A percentile compares a stretch with the other conserved stretches of the same genome.
phyloP scores from a whole-genome alignment of 495 filamentous ascomycete species.

The Trichoderma erinaceum region DNA sequence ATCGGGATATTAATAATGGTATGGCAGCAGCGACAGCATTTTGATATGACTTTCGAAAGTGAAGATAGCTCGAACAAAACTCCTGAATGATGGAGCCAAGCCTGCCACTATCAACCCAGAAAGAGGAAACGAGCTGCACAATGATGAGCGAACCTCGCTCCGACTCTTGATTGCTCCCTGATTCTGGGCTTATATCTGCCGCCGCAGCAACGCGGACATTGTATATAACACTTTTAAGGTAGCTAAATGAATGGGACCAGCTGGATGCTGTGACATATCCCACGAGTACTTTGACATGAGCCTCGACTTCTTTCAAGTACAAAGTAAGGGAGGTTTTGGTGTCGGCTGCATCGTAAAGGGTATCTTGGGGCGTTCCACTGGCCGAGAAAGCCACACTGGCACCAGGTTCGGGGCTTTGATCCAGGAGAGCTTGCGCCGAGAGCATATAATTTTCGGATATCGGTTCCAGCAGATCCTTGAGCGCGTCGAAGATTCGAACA shows the following conservation, averaged over 20 bases:
- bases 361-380: constrained; percentile 35
- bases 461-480: constrained; percentile 40
- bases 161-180: constrained; percentile 31
- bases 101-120: constrained; percentile 56
- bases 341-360: constrained; percentile 17
- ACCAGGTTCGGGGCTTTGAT: constrained; percentile 25
- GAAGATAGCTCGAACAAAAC: constrained; percentile 55
- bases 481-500: constrained; percentile 35
- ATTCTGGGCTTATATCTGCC: neutral
- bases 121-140: constrained; percentile 48
- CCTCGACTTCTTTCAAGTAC: constrained; percentile 34
- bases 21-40: constrained; percentile 54
- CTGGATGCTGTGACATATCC: constrained; percentile 57
- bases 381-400: constrained; percentile 34
- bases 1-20: constrained; percentile 52
- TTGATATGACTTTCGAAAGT: constrained; percentile 55
- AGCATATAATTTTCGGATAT: constrained; percentile 44
- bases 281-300: constrained; percentile 43
- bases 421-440: constrained; percentile 30
- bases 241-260: constrained; percentile 51
- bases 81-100: constrained; percentile 54
- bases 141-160: constrained; percentile 45
- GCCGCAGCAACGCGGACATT: constrained; percentile 38
- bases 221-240: constrained; percentile 44
- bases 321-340: constrained; percentile 25